Evolutionary conservation across 305 asterid species (phyloP).

Genomic region (Coffea humblotiana): DNA sequence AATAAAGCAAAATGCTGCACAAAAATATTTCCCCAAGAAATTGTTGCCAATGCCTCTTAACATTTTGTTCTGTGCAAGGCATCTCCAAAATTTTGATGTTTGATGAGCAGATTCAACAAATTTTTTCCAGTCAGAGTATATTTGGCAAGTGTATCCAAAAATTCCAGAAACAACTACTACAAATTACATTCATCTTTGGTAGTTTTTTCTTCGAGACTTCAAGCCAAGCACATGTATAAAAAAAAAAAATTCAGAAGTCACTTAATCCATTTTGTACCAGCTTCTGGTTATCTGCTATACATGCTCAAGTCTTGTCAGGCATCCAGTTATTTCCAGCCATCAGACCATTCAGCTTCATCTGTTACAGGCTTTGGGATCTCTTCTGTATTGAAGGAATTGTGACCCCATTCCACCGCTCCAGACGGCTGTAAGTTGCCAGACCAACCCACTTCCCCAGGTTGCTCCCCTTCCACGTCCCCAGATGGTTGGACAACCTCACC

Average conservation of each 20-base stretch:
- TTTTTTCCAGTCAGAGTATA: not conserved
- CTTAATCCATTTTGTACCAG: not conserved
- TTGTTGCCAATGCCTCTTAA: too few relatives aligned
- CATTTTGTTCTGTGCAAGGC: not conserved
- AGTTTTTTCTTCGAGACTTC: not conserved
- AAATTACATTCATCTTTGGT: too few relatives aligned
- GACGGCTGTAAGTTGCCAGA: slow-evolving; percentile 27
- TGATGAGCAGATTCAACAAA: not conserved
- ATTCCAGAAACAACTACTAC: not conserved
- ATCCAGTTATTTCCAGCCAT: slow-evolving; percentile 34
- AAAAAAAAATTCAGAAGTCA: not conserved
- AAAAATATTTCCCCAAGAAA: not conserved
- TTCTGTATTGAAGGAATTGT: slow-evolving; percentile 14
- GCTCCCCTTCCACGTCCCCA: slow-evolving; percentile 5
- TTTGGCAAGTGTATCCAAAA: not conserved
- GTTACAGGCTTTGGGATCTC: slow-evolving; percentile 18
- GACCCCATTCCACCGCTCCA: slow-evolving; percentile 21
- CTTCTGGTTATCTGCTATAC: not conserved
- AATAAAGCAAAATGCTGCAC: not conserved
- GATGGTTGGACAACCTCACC: not conserved
- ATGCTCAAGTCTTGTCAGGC: not conserved
- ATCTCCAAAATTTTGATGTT: not conserved
- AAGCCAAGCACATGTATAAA: not conserved
- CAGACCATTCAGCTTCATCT: slow-evolving; percentile 44
- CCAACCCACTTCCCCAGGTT: slow-evolving; percentile 12